Percentiles rank a stretch among this genome's conserved stretches.
Conservation (phyloP, 2,329 filamentous ascomycete genomes). For the Fonsecaea multimorphosa region DNA sequence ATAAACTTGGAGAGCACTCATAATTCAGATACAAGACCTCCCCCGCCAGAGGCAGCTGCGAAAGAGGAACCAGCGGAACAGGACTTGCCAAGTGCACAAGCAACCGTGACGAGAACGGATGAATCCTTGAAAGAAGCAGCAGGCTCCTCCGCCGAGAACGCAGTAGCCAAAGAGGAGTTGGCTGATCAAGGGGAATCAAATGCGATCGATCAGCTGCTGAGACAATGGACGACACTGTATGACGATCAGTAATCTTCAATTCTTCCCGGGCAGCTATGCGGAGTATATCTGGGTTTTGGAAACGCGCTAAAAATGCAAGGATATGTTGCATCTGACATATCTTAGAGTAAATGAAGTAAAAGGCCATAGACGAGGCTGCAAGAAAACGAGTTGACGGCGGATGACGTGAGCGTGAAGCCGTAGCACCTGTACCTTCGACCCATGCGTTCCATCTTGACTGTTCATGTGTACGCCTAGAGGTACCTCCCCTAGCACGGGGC, state of each 20-base stretch:
- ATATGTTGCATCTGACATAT: background rate
- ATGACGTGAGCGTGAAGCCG: background rate
- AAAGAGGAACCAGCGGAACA: background rate
- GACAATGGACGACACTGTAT: slow-evolving; percentile 20
- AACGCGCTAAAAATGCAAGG: background rate
- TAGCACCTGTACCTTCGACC: background rate
- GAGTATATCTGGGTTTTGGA: background rate
- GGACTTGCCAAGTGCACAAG: background rate
- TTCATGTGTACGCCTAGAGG: background rate
- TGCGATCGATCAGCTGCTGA: slow-evolving; percentile 16
- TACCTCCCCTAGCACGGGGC: background rate
- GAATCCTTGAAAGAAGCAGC: background rate
- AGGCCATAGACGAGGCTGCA: background rate
- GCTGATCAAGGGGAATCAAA: background rate
- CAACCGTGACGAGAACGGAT: background rate
- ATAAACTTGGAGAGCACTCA: background rate
- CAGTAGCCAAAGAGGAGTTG: background rate
- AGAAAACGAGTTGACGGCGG: background rate
- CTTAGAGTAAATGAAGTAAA: background rate
- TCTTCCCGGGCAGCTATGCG: background rate
- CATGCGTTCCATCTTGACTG: background rate
- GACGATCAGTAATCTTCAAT: background rate
- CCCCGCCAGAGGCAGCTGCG: background rate
- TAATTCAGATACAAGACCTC: background rate
- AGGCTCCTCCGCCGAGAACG: background rate